Evolutionary conservation across 805 yeast genomes (phyloP).

Genomic region (Clavispora carvajalis): DNA sequence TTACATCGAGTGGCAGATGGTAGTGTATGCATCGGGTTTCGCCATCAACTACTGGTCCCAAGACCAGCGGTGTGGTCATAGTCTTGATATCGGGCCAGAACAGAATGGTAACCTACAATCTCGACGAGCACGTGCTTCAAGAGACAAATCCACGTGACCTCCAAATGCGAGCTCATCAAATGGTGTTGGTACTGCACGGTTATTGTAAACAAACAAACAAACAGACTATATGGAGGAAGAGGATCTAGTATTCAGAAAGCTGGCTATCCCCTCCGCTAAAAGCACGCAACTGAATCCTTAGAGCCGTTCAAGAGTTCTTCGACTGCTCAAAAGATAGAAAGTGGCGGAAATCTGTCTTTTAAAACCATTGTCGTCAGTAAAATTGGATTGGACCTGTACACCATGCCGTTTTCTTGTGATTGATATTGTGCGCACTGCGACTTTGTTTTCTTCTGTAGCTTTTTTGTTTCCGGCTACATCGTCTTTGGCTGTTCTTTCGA

Average conservation of each 20-base stretch:
- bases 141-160: background rate
- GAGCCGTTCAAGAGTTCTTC: no score
- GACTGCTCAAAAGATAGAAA: no score
- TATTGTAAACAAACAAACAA: background rate
- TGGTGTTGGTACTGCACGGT: background rate
- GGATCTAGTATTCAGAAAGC: no score
- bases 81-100: no score
- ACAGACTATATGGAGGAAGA: background rate
- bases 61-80: constrained; percentile 1
- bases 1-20: constrained; percentile 28
- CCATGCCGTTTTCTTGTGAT: background rate
- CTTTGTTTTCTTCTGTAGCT: constrained; percentile 1
- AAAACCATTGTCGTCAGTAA: no score
- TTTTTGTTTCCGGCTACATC: constrained; percentile 1
- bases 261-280: no score
- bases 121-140: background rate
- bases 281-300: no score
- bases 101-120: no score
- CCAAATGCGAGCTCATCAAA: no score
- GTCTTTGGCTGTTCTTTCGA: background rate
- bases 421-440: background rate
- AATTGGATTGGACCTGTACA: background rate
- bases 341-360: no score
- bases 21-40: constrained; percentile 37
- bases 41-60: constrained; percentile 20